phyloP scores from a whole-genome alignment of 768 basidiomycete species.

The Harrya chromipes region DNA sequence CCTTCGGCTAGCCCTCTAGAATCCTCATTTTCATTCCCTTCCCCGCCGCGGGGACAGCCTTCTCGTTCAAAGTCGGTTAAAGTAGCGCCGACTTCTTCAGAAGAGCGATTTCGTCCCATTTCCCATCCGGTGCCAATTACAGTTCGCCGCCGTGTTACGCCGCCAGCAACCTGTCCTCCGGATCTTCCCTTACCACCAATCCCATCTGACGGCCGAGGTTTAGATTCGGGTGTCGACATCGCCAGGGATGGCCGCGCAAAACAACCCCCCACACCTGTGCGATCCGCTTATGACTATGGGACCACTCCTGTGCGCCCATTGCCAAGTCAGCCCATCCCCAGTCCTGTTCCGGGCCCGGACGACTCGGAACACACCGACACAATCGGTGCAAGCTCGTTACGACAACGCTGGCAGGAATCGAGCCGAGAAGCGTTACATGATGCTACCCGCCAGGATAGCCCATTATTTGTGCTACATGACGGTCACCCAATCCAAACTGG shows the following conservation, averaged over 20 bases:
- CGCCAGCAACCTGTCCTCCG: slow-evolving; percentile 15
- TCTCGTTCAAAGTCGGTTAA: neutral
- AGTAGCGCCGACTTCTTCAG: slow-evolving; percentile 1
- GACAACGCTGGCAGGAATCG: slow-evolving; percentile 6
- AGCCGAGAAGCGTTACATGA: neutral
- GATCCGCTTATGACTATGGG: neutral
- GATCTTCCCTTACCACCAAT: slow-evolving; percentile 21
- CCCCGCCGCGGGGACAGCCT: neutral
- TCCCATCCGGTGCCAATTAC: slow-evolving; percentile 5
- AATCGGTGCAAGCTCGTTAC: neutral
- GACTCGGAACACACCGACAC: slow-evolving; percentile 1
- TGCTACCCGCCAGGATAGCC: slow-evolving; percentile 22
- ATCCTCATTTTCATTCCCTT: neutral
- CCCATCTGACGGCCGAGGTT: slow-evolving; percentile 8
- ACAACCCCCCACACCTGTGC: slow-evolving; percentile 8
- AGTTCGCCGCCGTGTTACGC: slow-evolving; percentile 7
- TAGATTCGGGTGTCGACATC: neutral
- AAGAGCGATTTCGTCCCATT: slow-evolving; percentile 1
- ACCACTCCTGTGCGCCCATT: slow-evolving; percentile 10
- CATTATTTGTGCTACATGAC: slow-evolving; percentile 8
- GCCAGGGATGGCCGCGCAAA: neutral
- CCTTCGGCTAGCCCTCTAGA: slow-evolving; percentile 4
- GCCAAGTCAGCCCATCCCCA: slow-evolving; percentile 18
- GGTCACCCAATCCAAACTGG: slow-evolving; percentile 2
- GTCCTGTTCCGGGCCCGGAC: slow-evolving; percentile 11